phyloP scores from a whole-genome alignment of 2,329 filamentous ascomycete species.

The Cytospora schulzeri region DNA sequence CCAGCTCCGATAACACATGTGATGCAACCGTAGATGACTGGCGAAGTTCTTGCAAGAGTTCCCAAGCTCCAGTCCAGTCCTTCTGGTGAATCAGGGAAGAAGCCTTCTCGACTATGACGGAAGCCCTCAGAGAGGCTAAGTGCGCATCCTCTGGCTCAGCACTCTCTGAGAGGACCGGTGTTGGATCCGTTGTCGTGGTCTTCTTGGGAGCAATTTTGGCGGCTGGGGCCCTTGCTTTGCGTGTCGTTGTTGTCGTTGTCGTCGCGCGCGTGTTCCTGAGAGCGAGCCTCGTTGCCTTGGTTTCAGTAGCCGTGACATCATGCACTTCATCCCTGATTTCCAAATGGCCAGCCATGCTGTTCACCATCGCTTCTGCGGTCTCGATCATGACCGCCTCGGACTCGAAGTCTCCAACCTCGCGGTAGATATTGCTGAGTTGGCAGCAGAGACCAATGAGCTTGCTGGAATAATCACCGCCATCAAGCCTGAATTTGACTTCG shows the following conservation, averaged over 20 bases:
- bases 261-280: constrained; percentile 36
- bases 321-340: background rate
- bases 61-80: constrained; percentile 51
- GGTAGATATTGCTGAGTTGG: constrained; percentile 58
- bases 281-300: constrained; percentile 39
- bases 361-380: constrained; percentile 52
- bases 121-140: constrained; percentile 42
- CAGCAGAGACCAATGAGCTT: constrained; percentile 52
- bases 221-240: constrained; percentile 33
- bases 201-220: constrained; percentile 29
- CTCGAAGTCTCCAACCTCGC: constrained; percentile 49
- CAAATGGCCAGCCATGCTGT: constrained; percentile 34
- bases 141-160: constrained; percentile 36
- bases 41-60: constrained; percentile 25
- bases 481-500: constrained; percentile 55
- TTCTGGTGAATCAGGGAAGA: constrained; percentile 50
- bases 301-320: constrained; percentile 38
- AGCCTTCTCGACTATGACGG: constrained; percentile 47
- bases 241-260: constrained; percentile 31
- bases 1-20: constrained; percentile 47
- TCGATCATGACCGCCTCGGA: constrained; percentile 47
- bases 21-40: constrained; percentile 30
- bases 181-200: constrained; percentile 19
- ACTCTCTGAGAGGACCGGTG: constrained; percentile 31
- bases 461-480: constrained; percentile 47